Evolutionary conservation across 2,329 filamentous ascomycete species (phyloP), one percentile per base, ranked within the genome.

Genomic region (Intubia oerlemansii): DNA sequence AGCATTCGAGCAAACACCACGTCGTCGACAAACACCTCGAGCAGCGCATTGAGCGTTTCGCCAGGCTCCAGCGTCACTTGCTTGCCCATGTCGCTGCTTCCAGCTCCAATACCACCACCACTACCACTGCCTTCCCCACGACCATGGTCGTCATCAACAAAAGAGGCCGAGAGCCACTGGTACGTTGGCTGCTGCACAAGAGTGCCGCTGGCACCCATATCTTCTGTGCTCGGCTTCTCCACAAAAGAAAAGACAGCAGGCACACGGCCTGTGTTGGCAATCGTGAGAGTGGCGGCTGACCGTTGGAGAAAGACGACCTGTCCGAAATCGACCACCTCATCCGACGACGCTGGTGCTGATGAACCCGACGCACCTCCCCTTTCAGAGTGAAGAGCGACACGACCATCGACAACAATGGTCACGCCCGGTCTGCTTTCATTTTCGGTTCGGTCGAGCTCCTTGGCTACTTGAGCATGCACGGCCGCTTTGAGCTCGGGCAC

Each of bases 191-290:
- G 29, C 1, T 70, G 62, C 11, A 18, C 18, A 3, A 57, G 50
- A 4, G 28, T 16, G 5, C 17, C 30, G 0, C 38, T 31, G 10
- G 36, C 38, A 53, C 46, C 42, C 27, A 51, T 45, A 5, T 53
- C 54, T 2, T 56, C 51, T 2, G 58, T 54, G 1, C 54, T 52
- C 3, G 77, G 73, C 36, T 71, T 71, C 33, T 81, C 74, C 1
- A 84, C 67, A 45, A 98, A 91, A 2, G 62, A 65, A 42, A 93
- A 75, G 0, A 59, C 77, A 1, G 88, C 84, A 3, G 71, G 50
- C 0, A 90, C 80, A 17, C 80, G 64, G 3, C 88, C 76, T 0
- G 88, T 98, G 41, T 98, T 98, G 16, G 88, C 88, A 31, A 98
- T 67, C 0, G 84, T 95, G 24, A 95, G 47, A 4, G 59, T 66